phyloP scores from a whole-genome alignment of 352 stramenopile genomes.

The Phytophthora syringae region DNA sequence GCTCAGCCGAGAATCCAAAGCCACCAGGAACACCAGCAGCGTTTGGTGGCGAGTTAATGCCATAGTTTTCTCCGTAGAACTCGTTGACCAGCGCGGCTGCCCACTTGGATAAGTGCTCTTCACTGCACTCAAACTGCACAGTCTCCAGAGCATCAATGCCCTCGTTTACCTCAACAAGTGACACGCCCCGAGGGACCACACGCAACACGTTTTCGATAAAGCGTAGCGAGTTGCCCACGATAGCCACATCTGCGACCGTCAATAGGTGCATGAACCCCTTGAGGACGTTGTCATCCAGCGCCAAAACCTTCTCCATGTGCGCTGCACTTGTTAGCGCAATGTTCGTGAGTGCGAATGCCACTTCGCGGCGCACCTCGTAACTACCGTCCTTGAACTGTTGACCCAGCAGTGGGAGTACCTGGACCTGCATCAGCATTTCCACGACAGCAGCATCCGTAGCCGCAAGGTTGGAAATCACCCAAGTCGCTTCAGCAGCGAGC shows the following conservation, averaged over 20 bases:
- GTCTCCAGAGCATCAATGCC: conserved; percentile 84
- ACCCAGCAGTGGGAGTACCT: conserved; percentile 62
- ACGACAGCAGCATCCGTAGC: conserved; percentile 62
- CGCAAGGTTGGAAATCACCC: conserved; percentile 82
- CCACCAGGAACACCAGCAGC: conserved; percentile 24
- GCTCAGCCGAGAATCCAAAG: conserved; percentile 23
- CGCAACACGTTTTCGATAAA: conserved; percentile 85
- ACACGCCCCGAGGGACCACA: conserved; percentile 57
- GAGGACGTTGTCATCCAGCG: conserved; percentile 50
- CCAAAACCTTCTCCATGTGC: conserved; percentile 63
- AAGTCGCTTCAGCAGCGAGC: conserved; percentile 68
- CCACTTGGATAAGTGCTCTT: conserved; percentile 68
- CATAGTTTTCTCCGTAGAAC: conserved; percentile 87
- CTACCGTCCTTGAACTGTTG: conserved; percentile 65
- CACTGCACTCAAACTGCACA: conserved; percentile 72
- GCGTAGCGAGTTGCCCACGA: conserved; percentile 80
- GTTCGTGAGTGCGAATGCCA: conserved; percentile 76
- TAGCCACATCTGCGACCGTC: conserved; percentile 59
- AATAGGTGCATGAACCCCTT: conserved; percentile 66
- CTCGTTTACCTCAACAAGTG: conserved; percentile 62
- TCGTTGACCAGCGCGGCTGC: conserved; percentile 79
- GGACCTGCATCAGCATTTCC: conserved; percentile 53
- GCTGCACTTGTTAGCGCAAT: conserved; percentile 65
- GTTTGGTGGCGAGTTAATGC: conserved; percentile 68
- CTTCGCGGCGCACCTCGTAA: conserved; percentile 77